Conservation (phyloP, 306 rosid species). For the Ochetophila trinervis region DNA sequence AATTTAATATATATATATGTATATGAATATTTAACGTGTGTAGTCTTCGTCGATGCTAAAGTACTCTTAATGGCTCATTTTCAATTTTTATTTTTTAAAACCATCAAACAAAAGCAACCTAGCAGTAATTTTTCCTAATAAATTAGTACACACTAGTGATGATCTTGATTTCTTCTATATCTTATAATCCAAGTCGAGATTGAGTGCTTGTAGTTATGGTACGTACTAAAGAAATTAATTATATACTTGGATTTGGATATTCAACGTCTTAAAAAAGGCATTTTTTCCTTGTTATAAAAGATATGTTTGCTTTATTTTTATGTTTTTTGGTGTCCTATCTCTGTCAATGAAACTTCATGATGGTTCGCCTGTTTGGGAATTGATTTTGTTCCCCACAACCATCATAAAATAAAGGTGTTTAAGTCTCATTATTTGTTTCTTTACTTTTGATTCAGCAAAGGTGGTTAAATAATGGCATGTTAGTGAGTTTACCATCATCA, state of each 20-base stretch:
- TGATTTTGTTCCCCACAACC: slow-evolving; percentile 80
- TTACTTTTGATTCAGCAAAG: slow-evolving; percentile 72
- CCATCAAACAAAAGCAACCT: too few species aligned
- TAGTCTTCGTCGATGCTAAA: too few species aligned
- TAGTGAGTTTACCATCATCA: slow-evolving; percentile 89
- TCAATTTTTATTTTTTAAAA: too few species aligned
- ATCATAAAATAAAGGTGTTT: slow-evolving; percentile 53
- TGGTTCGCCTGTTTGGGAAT: slow-evolving; percentile 58
- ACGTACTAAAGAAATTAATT: too few species aligned
- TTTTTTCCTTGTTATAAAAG: not conserved
- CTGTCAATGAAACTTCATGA: slow-evolving; percentile 66
- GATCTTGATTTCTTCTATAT: too few species aligned
- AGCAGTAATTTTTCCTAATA: too few species aligned
- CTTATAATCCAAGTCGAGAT: too few species aligned
- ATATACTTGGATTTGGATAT: not conserved
- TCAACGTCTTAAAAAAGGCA: not conserved
- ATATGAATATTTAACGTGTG: too few species aligned
- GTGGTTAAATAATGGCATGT: slow-evolving; percentile 61
- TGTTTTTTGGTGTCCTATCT: slow-evolving; percentile 51
- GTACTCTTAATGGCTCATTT: too few species aligned
- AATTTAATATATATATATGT: too few species aligned
- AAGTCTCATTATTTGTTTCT: slow-evolving; percentile 49
- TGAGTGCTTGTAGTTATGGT: slow-evolving; percentile 2
- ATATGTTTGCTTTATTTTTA: slow-evolving; percentile 30
- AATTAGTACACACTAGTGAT: too few species aligned